phyloP scores from a whole-genome alignment of 176 grass and related monocot species.

The Oryza meridionalis region DNA sequence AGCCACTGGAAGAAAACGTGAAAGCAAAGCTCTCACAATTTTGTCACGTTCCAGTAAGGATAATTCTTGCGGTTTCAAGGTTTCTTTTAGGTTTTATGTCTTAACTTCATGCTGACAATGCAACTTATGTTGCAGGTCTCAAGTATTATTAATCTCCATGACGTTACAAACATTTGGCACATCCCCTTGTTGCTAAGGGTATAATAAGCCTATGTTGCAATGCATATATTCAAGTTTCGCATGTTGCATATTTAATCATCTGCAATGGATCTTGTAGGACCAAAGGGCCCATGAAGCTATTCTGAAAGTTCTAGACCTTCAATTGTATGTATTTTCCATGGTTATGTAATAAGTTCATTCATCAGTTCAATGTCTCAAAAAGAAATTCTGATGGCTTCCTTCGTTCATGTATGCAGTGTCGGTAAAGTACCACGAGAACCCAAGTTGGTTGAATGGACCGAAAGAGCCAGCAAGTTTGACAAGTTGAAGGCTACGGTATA shows the following conservation, averaged over 20 bases:
- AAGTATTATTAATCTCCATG: slow-evolving; percentile 82
- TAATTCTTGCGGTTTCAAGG: slow-evolving; percentile 17
- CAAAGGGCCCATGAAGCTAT: slow-evolving; percentile 98
- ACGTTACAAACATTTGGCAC: slow-evolving; percentile 98
- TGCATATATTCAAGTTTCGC: slow-evolving; percentile 30
- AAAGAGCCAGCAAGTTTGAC: slow-evolving; percentile 73
- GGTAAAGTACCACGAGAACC: slow-evolving; percentile 54
- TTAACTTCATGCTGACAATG: slow-evolving; percentile 21
- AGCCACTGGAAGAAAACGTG: slow-evolving; percentile 80
- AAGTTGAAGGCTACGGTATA: slow-evolving; percentile 66
- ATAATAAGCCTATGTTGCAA: slow-evolving; percentile 36
- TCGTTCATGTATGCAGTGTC: slow-evolving; percentile 32
- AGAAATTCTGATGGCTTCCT: slow-evolving; percentile 19
- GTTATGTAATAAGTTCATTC: slow-evolving; percentile 17
- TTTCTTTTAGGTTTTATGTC: slow-evolving; percentile 31
- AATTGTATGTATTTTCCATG: slow-evolving; percentile 53
- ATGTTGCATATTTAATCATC: slow-evolving; percentile 37
- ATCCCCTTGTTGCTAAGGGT: slow-evolving; percentile 95
- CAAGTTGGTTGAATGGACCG: slow-evolving; percentile 69
- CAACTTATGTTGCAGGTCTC: slow-evolving; percentile 59
- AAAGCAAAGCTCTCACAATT: slow-evolving; percentile 92
- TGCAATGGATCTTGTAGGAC: slow-evolving; percentile 62
- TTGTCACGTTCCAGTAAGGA: slow-evolving; percentile 87
- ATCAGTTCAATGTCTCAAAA: slow-evolving; percentile 13
- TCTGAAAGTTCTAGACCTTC: slow-evolving; percentile 84